Conservation (phyloP, 495 filamentous ascomycete species). For the Podospora conica region DNA sequence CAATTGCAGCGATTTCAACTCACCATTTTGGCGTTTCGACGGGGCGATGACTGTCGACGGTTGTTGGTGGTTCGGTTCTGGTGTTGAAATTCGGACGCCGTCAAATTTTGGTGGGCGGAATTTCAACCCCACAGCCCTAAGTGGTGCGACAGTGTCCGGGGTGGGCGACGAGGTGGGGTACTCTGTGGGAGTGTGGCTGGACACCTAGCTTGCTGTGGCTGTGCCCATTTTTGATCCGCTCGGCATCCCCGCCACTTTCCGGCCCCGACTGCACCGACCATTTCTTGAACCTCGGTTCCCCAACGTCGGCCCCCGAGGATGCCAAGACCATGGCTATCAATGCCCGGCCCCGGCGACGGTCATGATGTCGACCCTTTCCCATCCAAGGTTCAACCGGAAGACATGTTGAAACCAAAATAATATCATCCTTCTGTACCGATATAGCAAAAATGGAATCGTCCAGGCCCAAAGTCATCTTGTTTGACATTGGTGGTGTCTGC, state of each 20-base stretch:
- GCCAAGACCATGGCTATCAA: background rate
- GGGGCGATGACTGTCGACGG: slow-evolving; percentile 26
- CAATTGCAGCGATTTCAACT: slow-evolving; percentile 31
- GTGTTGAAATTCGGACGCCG: slow-evolving; percentile 24
- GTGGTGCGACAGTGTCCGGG: slow-evolving; percentile 18
- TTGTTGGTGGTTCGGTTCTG: slow-evolving; percentile 32
- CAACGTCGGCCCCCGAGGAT: background rate
- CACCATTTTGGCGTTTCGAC: slow-evolving; percentile 54
- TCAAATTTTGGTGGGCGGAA: slow-evolving; percentile 29
- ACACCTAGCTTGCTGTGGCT: background rate
- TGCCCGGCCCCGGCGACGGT: background rate
- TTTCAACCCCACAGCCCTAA: slow-evolving; percentile 34
- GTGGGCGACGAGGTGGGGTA: slow-evolving; percentile 15
- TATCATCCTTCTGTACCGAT: no score
- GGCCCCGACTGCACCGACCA: no score
- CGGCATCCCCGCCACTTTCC: background rate
- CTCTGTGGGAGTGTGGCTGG: background rate
- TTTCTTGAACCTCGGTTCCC: slow-evolving; percentile 20
- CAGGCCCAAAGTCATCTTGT: slow-evolving; percentile 73
- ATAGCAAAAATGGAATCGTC: slow-evolving; percentile 24
- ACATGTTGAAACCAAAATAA: background rate
- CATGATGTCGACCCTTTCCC: background rate
- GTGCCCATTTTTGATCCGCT: background rate
- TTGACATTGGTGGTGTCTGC: slow-evolving; percentile 96
- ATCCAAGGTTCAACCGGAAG: no score